These are phyloP conservation scores for Sporothrix humicola DNA, from an alignment of 2,329 filamentous ascomycete species.

Conservation along the genomic window DNA sequence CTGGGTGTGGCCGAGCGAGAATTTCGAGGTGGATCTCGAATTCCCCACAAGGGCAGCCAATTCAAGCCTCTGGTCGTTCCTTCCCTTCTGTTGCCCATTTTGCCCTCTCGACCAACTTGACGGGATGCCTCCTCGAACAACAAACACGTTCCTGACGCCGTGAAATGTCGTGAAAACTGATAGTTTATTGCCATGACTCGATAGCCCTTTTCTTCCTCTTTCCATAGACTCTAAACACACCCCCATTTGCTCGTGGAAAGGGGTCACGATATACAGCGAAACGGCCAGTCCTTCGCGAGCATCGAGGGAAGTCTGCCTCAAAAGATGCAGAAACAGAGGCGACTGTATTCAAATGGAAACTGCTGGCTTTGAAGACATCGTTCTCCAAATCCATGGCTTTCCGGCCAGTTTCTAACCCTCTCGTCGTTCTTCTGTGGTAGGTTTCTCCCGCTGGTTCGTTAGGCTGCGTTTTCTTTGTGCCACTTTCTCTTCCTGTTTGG, in stretches of 20 bases:
- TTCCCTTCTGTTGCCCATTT: not conserved
- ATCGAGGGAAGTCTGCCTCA: not conserved
- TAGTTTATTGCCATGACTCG: not conserved
- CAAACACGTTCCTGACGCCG: not conserved
- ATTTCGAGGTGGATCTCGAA: slow-evolving; percentile 24
- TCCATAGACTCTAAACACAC: slow-evolving; percentile 36
- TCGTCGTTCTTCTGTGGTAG: slow-evolving; percentile 7
- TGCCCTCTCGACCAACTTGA: not conserved
- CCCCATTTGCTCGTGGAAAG: not conserved
- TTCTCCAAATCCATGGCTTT: not conserved
- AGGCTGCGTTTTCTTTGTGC: slow-evolving; percentile 15
- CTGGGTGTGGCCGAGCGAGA: slow-evolving; percentile 17
- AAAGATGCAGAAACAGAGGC: not conserved
- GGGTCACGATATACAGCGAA: not conserved
- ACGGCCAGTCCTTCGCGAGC: not conserved
- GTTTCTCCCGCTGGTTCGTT: slow-evolving; percentile 13
- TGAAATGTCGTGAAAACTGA: not conserved
- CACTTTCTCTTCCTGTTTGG: slow-evolving; percentile 19
- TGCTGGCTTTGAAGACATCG: not conserved
- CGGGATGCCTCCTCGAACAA: not conserved
- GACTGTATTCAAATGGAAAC: not conserved
- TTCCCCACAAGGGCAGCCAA: slow-evolving; percentile 14
- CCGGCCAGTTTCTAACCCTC: not conserved
- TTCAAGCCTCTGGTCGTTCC: not conserved
- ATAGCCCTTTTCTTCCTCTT: not conserved